Evolutionary conservation across 768 basidiomycete species (phyloP), one percentile per base, ranked within the genome.

Genomic region (Hortiboletus campestris): DNA sequence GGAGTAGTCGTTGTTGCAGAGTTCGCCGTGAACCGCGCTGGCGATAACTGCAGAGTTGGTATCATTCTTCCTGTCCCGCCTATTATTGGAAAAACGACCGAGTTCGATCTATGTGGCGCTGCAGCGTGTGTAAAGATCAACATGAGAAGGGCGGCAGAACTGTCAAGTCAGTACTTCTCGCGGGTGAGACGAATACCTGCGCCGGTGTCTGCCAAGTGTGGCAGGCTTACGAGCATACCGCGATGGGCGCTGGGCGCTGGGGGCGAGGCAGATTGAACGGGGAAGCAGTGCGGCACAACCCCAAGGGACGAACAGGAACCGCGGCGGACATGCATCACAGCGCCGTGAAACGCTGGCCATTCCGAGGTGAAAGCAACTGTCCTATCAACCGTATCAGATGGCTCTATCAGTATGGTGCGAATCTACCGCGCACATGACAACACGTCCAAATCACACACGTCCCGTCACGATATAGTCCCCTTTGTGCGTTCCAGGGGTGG

Each of bases 361-460:
- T 55, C 38, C 31, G 51, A 56, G 53, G 50, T 49, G 51, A 25
- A 29, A 32, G 47, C 14, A 44, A 34, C 47, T 28, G 60, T 52
- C 62, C 64, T 67, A 65, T 67, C 65, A 66, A 47, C 53, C 65
- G 65, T 66, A 64, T 66, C 65, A 67, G 65, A 67, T 65, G 63
- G 53, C 43, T 45, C 59, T 61, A 57, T 63, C 63, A 56, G 45
- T 22, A 4, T 36, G 35, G 36, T 60, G 62, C 50, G 62, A 64
- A 55, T 60, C 56, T 50, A 38, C 47, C 49, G 39, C 41, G 35
- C 38, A 11, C 44, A 53, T 44, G 57, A 48, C 32, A 43, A 41
- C 32, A 41, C 44, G 43, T 41, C 61, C 41, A 45, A 44, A 34
- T 55, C 35, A 46, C 42, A 39, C 40, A 48, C 41, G 45, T 7